Evolutionary conservation across 2,329 filamentous ascomycete species (phyloP).

Genomic region (Emergomyces pasteurianus): DNA sequence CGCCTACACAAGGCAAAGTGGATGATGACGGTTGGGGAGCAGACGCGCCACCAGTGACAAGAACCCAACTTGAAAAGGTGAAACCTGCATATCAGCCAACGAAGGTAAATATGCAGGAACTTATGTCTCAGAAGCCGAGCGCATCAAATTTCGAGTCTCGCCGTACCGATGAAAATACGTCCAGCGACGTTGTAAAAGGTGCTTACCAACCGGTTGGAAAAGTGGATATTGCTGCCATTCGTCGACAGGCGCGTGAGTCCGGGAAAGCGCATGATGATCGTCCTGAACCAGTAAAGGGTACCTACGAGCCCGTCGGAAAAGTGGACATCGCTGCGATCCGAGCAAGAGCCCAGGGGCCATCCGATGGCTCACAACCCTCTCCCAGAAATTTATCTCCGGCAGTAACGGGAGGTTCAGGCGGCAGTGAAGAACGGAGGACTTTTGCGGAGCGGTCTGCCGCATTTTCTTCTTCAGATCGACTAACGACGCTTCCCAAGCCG

Average conservation of each 20-base stretch:
- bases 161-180: constrained; percentile 30
- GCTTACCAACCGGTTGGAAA: constrained; percentile 91
- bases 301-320: constrained; percentile 91
- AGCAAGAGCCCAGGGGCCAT: constrained; percentile 53
- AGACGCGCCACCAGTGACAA: constrained; percentile 82
- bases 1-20: constrained; percentile 42
- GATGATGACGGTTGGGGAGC: constrained; percentile 89
- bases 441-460: constrained; percentile 65
- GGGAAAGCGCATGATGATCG: constrained; percentile 54
- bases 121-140: constrained; percentile 61
- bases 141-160: constrained; percentile 34
- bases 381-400: constrained; percentile 30
- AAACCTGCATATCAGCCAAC: constrained; percentile 87
- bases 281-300: constrained; percentile 74
- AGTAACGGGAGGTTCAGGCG: constrained; percentile 33
- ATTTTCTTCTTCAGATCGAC: constrained; percentile 61
- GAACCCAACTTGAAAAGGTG: constrained; percentile 83
- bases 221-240: constrained; percentile 89
- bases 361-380: constrained; percentile 26
- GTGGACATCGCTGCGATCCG: constrained; percentile 94
- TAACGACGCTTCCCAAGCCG: constrained; percentile 83
- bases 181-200: constrained; percentile 61
- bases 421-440: constrained; percentile 45
- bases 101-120: constrained; percentile 82
- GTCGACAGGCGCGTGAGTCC: constrained; percentile 57